phyloP scores from a whole-genome alignment of 2,329 filamentous ascomycete species.

The Dactylellina sp. region DNA sequence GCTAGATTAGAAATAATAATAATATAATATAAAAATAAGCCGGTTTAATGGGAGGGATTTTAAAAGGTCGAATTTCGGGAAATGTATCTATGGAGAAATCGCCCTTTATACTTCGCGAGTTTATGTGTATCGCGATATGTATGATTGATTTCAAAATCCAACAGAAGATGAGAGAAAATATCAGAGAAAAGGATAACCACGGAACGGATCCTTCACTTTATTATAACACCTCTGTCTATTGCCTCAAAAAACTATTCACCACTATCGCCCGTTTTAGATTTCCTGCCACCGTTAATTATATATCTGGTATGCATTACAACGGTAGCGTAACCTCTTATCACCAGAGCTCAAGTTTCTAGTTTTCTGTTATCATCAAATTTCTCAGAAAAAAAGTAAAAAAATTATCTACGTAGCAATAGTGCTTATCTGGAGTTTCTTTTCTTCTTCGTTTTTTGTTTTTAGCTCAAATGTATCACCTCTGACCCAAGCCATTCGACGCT shows the following conservation, averaged over 20 bases:
- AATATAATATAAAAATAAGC: not conserved
- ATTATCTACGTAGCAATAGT: no score
- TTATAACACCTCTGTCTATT: not conserved
- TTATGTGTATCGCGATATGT: not conserved
- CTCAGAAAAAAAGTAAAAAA: constrained; percentile 1
- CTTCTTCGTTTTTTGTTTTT: not conserved
- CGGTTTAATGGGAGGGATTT: no score
- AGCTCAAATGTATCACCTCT: not conserved
- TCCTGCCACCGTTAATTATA: no score
- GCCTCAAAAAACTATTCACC: no score
- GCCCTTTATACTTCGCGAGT: no score
- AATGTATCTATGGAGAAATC: no score
- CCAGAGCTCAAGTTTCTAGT: not conserved
- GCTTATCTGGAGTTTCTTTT: constrained; percentile 5
- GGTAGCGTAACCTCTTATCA: not conserved
- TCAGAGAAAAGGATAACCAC: not conserved
- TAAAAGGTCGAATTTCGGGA: no score
- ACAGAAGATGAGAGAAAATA: not conserved
- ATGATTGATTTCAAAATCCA: constrained; percentile 11
- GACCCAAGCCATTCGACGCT: constrained; percentile 2
- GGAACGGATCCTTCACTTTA: constrained; percentile 29
- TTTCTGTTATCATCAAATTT: constrained; percentile 19
- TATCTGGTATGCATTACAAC: no score
- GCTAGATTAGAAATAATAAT: not conserved
- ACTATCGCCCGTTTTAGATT: no score